A percentile compares a stretch with the other conserved stretches of the same genome.
phyloP scores from a whole-genome alignment of 2,329 filamentous ascomycete genomes.

The Paracorniculantispora psalliotae region DNA sequence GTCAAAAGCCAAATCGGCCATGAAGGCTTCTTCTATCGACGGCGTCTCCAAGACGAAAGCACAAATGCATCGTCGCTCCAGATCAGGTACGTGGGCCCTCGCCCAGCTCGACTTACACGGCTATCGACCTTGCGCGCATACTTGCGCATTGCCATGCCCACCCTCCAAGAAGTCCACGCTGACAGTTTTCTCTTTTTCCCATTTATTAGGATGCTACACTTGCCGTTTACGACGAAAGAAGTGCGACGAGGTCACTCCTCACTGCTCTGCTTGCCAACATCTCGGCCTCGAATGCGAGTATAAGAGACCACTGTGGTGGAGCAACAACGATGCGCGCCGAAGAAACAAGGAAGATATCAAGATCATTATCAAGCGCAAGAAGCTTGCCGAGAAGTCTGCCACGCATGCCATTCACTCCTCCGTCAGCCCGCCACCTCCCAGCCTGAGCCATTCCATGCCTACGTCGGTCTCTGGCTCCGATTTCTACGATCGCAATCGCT shows the following conservation, averaged over 20 bases:
- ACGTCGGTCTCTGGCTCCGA: conserved; percentile 78
- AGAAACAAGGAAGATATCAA: conserved; percentile 94
- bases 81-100: conserved; percentile 68
- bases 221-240: conserved; percentile 64
- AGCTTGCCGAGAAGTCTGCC: conserved; percentile 80
- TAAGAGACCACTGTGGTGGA: conserved; percentile 96
- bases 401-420: conserved; percentile 47
- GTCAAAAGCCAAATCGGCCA: conserved; percentile 53
- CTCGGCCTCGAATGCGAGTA: conserved; percentile 90
- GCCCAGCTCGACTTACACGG: conserved; percentile 26
- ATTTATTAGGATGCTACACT: conserved; percentile 57
- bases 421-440: conserved; percentile 64
- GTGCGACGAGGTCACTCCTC: conserved; percentile 60
- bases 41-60: conserved; percentile 61
- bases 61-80: conserved; percentile 90
- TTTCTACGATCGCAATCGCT: conserved; percentile 65
- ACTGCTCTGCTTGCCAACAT: conserved; percentile 62
- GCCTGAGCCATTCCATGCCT: conserved; percentile 71
- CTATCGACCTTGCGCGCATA: conserved; percentile 12
- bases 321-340: conserved; percentile 79
- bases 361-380: conserved; percentile 94
- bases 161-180: conserved; percentile 18
- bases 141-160: not conserved
- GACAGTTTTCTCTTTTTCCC: conserved; percentile 21
- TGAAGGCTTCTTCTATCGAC: conserved; percentile 45